Conservation (phyloP, 495 filamentous ascomycete species). For the Aspergillus incahuasiensis region DNA sequence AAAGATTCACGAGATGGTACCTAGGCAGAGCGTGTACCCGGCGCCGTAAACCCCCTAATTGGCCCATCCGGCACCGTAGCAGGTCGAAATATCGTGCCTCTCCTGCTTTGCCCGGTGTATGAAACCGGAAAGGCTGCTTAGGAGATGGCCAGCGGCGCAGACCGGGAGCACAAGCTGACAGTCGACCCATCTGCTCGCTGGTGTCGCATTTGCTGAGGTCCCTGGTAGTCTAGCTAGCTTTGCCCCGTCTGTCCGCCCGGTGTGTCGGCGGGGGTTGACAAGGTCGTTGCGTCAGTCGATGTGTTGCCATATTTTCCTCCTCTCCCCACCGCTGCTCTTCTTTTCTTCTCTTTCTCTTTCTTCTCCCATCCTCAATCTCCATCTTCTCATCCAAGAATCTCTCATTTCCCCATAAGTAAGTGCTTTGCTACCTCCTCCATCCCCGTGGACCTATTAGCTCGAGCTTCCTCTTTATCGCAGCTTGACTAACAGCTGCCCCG, state of each 20-base stretch:
- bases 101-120: slow-evolving; percentile 52
- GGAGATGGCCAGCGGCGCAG: slow-evolving; percentile 32
- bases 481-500: slow-evolving; percentile 25
- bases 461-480: slow-evolving; percentile 7
- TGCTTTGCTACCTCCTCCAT: slow-evolving; percentile 18
- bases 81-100: slow-evolving; percentile 37
- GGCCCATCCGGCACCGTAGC: slow-evolving; percentile 28
- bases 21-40: slow-evolving; percentile 22
- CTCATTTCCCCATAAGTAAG: slow-evolving; percentile 15
- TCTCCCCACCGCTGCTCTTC: slow-evolving; percentile 25
- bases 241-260: slow-evolving; percentile 31
- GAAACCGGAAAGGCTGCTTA: slow-evolving; percentile 45
- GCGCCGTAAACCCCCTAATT: slow-evolving; percentile 25
- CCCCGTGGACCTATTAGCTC: background rate
- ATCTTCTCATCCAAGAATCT: slow-evolving; percentile 8
- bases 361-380: slow-evolving; percentile 25
- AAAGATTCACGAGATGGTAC: slow-evolving; percentile 34
- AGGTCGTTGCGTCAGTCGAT: slow-evolving; percentile 43
- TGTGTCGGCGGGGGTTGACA: slow-evolving; percentile 30
- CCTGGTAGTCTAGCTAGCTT: slow-evolving; percentile 17
- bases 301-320: slow-evolving; percentile 25
- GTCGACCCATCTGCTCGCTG: slow-evolving; percentile 16
- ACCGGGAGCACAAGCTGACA: slow-evolving; percentile 28
- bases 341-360: slow-evolving; percentile 24
- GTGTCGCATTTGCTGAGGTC: slow-evolving; percentile 8